phyloP scores from a whole-genome alignment of 78 protist genomes.

The Dictyostelium discoideum region dicty_2.7 NC_007088.5:5298501-5299000 shows the following conservation, averaged over 20 bases:
- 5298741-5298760: background rate
- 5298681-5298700: background rate
- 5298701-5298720: background rate
- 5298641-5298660: background rate
- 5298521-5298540: conserved; percentile 61
- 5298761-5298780: background rate
- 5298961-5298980: conserved; percentile 52
- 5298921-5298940: conserved; percentile 66
- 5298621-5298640: conserved; percentile 28
- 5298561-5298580: conserved; percentile 53
- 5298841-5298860: background rate
- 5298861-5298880: conserved; percentile 7
- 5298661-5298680: conserved; percentile 5
- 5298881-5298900: conserved; percentile 50
- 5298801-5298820: conserved; percentile 33
- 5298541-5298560: conserved; percentile 66
- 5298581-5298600: conserved; percentile 52
- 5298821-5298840: background rate
- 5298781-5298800: background rate
- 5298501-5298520: conserved; percentile 75
- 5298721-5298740: background rate
- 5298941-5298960: conserved; percentile 31
- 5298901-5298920: conserved; percentile 63
- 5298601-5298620: conserved; percentile 63
- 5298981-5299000: conserved; percentile 38